Base-by-base conservation (phyloP, 116 monocot species). In the Papilionanthe hybrid region DNA sequence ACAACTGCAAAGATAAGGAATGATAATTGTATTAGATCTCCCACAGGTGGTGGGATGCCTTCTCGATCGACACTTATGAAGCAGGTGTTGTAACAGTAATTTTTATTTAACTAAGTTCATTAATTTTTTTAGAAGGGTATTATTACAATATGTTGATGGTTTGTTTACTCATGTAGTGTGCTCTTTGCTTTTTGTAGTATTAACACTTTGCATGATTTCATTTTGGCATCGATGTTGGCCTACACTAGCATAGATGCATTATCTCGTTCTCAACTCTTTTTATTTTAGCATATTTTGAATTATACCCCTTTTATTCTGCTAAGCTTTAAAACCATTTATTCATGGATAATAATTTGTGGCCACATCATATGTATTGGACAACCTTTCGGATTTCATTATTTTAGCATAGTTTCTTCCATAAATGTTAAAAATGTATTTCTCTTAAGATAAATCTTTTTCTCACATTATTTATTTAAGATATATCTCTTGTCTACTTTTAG, bases 401-500 rank as follows among this genome's bases (percentile, higher is more conserved):
- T 75, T 47, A 48, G 75, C 27, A 75, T 49, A 75, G 9, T 27
- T 75, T 22, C 9, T 73, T 72, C 10, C n/a, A 48, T 22, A 47
- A 48, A 7, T 75, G 48, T 48, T 12, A 75, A 44, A 22, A 7
- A 45, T 48, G 2, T 48, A 18, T 75, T 42, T 42, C 11, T 11
- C 30, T 12, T 72, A 4, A 41, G 6, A 12, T 72, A 1, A 20
- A 13, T 72, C 0, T 73, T 71, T 71, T 43, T 10, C 32, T 53
- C 1, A 25, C 6, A 42, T 23, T 48, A 15, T 60, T 45, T 47
- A 48, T 30, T 77, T 55, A 81, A 19, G 12, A n/a, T 47, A 30
- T 72, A 3, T 67, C 19, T 67, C 11, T 5, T 63, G 49, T 76
- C 3, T 45, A 53, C 29, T 84, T 82, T 41, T 72, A 94, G 94